Conservation (phyloP, 768 basidiomycete species). For the Suillus hirtellus region DNA sequence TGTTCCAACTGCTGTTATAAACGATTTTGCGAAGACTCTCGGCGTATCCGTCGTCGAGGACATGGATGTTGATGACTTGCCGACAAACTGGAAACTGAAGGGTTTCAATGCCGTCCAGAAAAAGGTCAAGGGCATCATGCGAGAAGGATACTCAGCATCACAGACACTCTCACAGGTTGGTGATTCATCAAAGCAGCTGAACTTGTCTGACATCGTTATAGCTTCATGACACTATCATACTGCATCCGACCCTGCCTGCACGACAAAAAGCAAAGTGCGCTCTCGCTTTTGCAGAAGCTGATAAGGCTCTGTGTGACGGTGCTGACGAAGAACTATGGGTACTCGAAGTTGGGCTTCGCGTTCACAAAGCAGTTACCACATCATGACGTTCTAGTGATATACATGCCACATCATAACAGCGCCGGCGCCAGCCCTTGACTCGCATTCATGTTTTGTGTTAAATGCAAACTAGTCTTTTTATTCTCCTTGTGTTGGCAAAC, state of each 20-base stretch:
- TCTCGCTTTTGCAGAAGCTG: slow-evolving; percentile 88
- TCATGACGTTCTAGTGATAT: slow-evolving; percentile 12
- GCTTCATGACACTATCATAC: slow-evolving; percentile 88
- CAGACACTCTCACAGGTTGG: slow-evolving; percentile 87
- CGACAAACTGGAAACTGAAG: slow-evolving; percentile 25
- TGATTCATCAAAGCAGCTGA: slow-evolving; percentile 27
- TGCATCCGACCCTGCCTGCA: slow-evolving; percentile 78
- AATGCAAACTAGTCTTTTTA: too few species aligned
- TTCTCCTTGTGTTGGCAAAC: too few species aligned
- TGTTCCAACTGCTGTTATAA: slow-evolving; percentile 75
- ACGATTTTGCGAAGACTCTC: slow-evolving; percentile 64
- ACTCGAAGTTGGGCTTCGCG: slow-evolving; percentile 79
- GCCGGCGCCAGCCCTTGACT: too few species aligned
- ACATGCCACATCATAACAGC: too few species aligned
- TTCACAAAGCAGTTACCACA: slow-evolving; percentile 58
- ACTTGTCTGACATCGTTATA: slow-evolving; percentile 33
- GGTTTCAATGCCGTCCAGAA: slow-evolving; percentile 64
- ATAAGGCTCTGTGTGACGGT: slow-evolving; percentile 94
- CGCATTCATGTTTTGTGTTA: too few species aligned
- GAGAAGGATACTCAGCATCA: slow-evolving; percentile 90
- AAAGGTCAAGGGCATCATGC: slow-evolving; percentile 74
- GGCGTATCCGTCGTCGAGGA: slow-evolving; percentile 70
- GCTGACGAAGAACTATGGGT: slow-evolving; percentile 97
- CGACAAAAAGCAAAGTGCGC: slow-evolving; percentile 81
- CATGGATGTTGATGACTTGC: slow-evolving; percentile 45